phyloP scores from a whole-genome alignment of 768 basidiomycete genomes.

The Austroboletus eburneus region DNA sequence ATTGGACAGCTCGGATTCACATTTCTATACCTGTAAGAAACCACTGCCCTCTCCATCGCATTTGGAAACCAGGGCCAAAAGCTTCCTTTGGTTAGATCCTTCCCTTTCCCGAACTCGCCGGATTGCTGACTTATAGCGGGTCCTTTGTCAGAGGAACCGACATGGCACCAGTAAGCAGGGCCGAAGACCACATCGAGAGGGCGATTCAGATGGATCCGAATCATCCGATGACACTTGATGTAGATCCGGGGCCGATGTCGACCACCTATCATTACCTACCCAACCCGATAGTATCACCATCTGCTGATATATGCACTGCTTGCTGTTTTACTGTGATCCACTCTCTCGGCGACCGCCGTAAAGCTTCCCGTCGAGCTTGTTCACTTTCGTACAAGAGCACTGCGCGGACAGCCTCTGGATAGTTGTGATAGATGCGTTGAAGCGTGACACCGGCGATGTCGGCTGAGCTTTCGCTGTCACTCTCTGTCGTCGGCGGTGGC shows the following conservation, averaged over 20 bases:
- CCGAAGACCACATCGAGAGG: slow-evolving; percentile 53
- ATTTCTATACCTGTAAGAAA: slow-evolving; percentile 46
- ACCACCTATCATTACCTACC: slow-evolving; percentile 23
- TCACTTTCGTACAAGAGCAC: slow-evolving; percentile 34
- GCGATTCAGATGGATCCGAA: slow-evolving; percentile 58
- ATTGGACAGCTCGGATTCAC: slow-evolving; percentile 13
- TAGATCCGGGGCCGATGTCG: slow-evolving; percentile 10
- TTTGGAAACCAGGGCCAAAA: slow-evolving; percentile 90
- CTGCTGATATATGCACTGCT: slow-evolving; percentile 24
- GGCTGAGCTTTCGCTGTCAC: slow-evolving; percentile 21
- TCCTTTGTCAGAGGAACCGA: slow-evolving; percentile 64
- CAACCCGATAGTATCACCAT: slow-evolving; percentile 16
- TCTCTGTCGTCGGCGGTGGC: slow-evolving; percentile 16
- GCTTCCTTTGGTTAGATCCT: slow-evolving; percentile 66
- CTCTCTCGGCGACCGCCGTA: slow-evolving; percentile 14
- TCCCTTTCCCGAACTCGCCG: slow-evolving; percentile 20
- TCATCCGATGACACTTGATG: slow-evolving; percentile 57
- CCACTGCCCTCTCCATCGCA: slow-evolving; percentile 85
- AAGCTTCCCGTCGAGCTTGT: slow-evolving; percentile 23
- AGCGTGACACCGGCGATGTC: slow-evolving; percentile 41
- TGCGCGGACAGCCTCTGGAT: slow-evolving; percentile 41
- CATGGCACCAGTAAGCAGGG: slow-evolving; percentile 65
- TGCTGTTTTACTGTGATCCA: slow-evolving; percentile 16
- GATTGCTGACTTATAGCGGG: slow-evolving; percentile 19
- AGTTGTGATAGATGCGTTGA: slow-evolving; percentile 43